Evolutionary conservation across 2,329 filamentous ascomycete species (phyloP).

Genomic region (Penicillium digitatum): DNA sequence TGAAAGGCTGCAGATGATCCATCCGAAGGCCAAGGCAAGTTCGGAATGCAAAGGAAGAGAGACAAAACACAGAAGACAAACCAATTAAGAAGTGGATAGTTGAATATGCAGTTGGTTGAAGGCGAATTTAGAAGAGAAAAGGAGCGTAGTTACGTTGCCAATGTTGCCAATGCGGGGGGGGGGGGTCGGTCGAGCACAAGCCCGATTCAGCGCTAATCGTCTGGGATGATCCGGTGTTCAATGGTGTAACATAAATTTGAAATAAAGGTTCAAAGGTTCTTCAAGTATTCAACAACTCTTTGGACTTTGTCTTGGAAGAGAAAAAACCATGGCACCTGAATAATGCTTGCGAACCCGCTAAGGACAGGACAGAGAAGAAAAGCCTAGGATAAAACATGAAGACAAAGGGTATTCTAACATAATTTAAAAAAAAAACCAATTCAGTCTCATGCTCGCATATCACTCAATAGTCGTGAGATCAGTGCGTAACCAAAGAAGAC

Average conservation of each 20-base stretch:
- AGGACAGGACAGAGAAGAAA: conserved; percentile 1
- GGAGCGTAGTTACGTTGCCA: conserved; percentile 19
- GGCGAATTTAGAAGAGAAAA: conserved; percentile 23
- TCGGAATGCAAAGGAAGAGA: conserved; percentile 2
- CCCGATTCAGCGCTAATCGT: conserved; percentile 17
- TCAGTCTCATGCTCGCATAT: conserved; percentile 37
- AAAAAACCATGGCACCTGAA: conserved; percentile 9
- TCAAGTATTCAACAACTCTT: neutral
- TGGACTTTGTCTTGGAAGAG: neutral
- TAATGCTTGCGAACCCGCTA: conserved; percentile 18
- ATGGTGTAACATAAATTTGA: conserved; percentile 15
- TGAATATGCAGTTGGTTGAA: conserved; percentile 6
- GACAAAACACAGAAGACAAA: conserved; percentile 4
- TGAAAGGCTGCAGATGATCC: conserved; percentile 23
- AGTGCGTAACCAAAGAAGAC: conserved; percentile 78
- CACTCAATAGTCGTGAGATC: conserved; percentile 68
- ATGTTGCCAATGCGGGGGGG: conserved; percentile 19
- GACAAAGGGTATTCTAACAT: conserved; percentile 5
- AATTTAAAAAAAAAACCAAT: neutral
- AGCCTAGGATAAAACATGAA: neutral
- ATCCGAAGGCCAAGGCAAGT: conserved; percentile 20
- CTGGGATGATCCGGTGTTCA: conserved; percentile 18
- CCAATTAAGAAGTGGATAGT: conserved; percentile 13
- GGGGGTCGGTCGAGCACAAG: conserved; percentile 25
- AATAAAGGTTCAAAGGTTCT: neutral